phyloP scores from a whole-genome alignment of 2,329 filamentous ascomycete species.

The Phialocephala sp. region DNA sequence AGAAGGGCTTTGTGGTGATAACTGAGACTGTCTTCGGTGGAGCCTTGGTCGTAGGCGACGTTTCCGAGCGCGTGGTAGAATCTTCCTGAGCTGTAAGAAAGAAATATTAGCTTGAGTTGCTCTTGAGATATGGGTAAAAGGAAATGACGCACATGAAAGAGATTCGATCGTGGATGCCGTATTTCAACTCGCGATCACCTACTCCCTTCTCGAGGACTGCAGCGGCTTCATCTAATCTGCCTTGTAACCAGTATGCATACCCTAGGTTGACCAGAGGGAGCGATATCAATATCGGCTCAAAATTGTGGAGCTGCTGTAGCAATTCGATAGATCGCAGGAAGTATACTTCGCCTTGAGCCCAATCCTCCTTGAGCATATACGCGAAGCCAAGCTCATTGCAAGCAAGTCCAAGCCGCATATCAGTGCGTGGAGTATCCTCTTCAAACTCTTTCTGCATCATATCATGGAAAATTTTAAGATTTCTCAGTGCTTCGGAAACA shows the following conservation, averaged over 20 bases:
- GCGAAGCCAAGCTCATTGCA: constrained; percentile 20
- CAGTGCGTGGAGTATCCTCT: constrained; percentile 5
- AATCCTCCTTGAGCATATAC: constrained; percentile 13
- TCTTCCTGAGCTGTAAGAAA: constrained; percentile 16
- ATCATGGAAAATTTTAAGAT: too few species aligned
- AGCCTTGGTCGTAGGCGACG: constrained; percentile 22
- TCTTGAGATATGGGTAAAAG: not conserved
- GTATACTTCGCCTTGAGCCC: constrained; percentile 14
- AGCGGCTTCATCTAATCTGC: constrained; percentile 17
- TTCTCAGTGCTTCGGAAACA: too few species aligned
- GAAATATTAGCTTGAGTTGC: too few species aligned
- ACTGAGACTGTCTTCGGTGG: constrained; percentile 32
- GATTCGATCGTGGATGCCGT: constrained; percentile 16
- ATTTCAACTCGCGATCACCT: constrained; percentile 21
- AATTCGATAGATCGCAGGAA: constrained; percentile 20
- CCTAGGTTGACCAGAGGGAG: constrained; percentile 24
- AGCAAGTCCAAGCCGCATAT: constrained; percentile 23
- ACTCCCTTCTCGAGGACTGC: constrained; percentile 15
- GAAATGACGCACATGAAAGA: constrained; percentile 27
- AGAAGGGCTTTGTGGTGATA: constrained; percentile 35
- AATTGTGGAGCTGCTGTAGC: constrained; percentile 16
- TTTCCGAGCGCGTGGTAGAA: constrained; percentile 28
- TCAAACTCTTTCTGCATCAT: constrained; percentile 19
- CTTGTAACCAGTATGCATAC: constrained; percentile 25
- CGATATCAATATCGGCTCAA: constrained; percentile 18